These are phyloP conservation scores for Trypanosomatidae sp. DNA, from an alignment of 208 protist genomes.

Conservation along the genomic window DNA sequence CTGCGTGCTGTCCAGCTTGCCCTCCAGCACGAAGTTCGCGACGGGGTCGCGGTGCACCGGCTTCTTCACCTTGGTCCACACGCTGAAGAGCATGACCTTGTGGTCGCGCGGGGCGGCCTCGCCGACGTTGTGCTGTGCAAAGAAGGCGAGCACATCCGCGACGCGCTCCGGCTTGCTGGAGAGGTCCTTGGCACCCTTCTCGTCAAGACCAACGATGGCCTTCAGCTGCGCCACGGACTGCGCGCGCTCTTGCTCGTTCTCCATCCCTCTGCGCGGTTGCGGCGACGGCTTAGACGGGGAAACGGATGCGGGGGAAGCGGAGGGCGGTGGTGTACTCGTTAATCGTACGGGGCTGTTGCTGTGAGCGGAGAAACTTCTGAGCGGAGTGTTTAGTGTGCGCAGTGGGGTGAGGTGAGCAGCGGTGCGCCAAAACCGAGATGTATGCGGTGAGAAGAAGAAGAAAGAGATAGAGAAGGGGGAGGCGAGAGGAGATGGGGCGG, in stretches of 20 bases:
- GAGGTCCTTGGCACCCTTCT: slow-evolving; percentile 86
- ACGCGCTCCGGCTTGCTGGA: slow-evolving; percentile 85
- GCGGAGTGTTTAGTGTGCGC: too few relatives aligned
- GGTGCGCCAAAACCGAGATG: too few relatives aligned
- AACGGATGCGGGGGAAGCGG: too few relatives aligned
- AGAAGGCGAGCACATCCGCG: slow-evolving; percentile 78
- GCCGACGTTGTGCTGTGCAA: slow-evolving; percentile 48
- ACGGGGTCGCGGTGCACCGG: slow-evolving; percentile 68
- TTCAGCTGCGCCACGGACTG: slow-evolving; percentile 51
- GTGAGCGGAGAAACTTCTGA: too few relatives aligned
- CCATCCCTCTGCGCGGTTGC: slow-evolving; percentile 1
- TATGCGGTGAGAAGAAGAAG: too few relatives aligned
- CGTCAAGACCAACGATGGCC: slow-evolving; percentile 83
- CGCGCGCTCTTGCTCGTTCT: slow-evolving; percentile 26
- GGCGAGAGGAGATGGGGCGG: too few relatives aligned
- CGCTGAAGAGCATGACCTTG: slow-evolving; percentile 87
- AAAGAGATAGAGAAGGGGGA: too few relatives aligned
- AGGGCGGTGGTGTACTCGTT: too few relatives aligned
- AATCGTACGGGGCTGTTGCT: too few relatives aligned
- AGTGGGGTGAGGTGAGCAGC: too few relatives aligned
- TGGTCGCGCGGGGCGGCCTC: slow-evolving; percentile 55
- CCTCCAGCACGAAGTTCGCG: slow-evolving; percentile 50
- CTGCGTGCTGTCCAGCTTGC: slow-evolving; percentile 80
- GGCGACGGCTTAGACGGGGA: background rate
- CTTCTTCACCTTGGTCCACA: slow-evolving; percentile 87